Evolutionary conservation across 164 flowering plant genomes (phyloP).

Genomic region (Stephania japonica): DNA sequence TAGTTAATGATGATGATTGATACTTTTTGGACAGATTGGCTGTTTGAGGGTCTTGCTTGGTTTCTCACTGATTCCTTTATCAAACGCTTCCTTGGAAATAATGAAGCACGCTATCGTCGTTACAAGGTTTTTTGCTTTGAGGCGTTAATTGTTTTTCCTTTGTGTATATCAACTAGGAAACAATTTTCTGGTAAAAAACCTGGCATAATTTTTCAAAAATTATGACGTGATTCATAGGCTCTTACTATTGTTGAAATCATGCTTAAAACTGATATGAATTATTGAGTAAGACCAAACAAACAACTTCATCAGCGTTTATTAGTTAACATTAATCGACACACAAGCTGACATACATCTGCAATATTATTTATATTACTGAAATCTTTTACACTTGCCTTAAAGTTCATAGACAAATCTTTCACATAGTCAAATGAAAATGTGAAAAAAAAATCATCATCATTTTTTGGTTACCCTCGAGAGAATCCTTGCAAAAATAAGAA

Average conservation of each 20-base stretch:
- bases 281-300: background rate
- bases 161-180: background rate
- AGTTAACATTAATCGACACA: background rate
- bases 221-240: background rate
- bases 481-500: too few relatives aligned
- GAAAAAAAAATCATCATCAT: too few relatives aligned
- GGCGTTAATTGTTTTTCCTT: background rate
- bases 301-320: background rate
- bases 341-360: too few relatives aligned
- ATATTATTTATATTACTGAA: too few relatives aligned
- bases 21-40: constrained; percentile 62
- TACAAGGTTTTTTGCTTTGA: constrained; percentile 62
- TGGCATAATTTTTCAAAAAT: too few relatives aligned
- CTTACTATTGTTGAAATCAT: background rate
- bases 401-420: too few relatives aligned
- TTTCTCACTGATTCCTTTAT: constrained; percentile 74
- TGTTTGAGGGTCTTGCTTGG: constrained; percentile 93
- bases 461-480: too few relatives aligned
- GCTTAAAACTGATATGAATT: background rate
- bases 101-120: constrained; percentile 90
- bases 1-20: background rate
- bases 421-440: too few relatives aligned
- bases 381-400: too few relatives aligned
- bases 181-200: background rate
- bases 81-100: constrained; percentile 82